These are phyloP conservation scores for Coniochaeta ligniaria DNA, from an alignment of 2,329 filamentous ascomycete genomes.

Conservation along the genomic window DNA sequence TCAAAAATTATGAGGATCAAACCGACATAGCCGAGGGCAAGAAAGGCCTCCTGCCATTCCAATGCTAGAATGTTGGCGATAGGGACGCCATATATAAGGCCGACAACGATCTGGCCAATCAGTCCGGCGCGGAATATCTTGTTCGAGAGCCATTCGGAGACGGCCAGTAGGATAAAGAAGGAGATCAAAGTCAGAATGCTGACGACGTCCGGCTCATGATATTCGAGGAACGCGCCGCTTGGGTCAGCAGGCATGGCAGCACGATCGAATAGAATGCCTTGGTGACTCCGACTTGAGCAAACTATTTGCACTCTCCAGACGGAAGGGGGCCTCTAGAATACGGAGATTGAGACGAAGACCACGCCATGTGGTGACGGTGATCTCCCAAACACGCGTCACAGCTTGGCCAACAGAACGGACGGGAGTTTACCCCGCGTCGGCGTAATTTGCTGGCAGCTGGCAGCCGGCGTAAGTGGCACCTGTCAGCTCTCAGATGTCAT, in stretches of 20 bases:
- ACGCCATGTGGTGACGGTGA: too few relatives aligned
- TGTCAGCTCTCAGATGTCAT: too few relatives aligned
- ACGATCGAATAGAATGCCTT: neutral
- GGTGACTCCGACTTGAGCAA: neutral
- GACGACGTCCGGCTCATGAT: constrained; percentile 27
- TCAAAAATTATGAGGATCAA: constrained; percentile 43
- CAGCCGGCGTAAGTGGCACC: too few relatives aligned
- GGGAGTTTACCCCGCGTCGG: too few relatives aligned
- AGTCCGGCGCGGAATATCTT: constrained; percentile 34
- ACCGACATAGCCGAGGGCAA: constrained; percentile 38
- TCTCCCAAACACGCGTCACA: neutral
- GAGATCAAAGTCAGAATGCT: constrained; percentile 32
- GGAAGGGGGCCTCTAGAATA: neutral
- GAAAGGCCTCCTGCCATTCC: constrained; percentile 36
- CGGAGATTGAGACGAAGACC: neutral
- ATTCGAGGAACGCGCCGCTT: constrained; percentile 23
- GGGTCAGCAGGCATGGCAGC: neutral
- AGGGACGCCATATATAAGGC: constrained; percentile 36
- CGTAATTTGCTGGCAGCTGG: too few relatives aligned
- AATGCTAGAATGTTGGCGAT: constrained; percentile 33
- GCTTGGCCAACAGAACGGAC: too few relatives aligned
- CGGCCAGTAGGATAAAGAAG: constrained; percentile 34
- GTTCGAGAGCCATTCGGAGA: constrained; percentile 31
- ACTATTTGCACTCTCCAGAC: neutral
- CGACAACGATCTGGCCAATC: constrained; percentile 38